Base-by-base conservation (phyloP, 495 filamentous ascomycete genomes). In the Neurospora sp. region DNA sequence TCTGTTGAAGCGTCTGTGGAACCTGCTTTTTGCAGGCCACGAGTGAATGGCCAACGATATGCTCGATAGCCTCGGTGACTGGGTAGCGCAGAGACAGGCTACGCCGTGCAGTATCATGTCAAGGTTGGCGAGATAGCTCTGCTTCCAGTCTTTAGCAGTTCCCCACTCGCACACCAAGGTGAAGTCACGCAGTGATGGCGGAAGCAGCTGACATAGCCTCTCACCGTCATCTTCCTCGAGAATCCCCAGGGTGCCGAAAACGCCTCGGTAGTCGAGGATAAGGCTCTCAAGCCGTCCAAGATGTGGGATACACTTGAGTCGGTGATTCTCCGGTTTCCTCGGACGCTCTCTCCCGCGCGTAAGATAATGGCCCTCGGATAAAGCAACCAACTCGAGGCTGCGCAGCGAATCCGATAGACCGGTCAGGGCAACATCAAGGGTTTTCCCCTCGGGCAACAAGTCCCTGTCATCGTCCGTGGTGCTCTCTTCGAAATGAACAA, bases 21-120 rank as follows among this genome's bases (percentile, higher is more conserved):
- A 81, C 61, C 75, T 68, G 48, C 79, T 71, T 38, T 78, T 75
- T 8, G 78, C 80, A 20, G 80, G 80, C 80, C 80, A 81, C n/a
- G 80, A 79, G 69, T 81, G 80, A 3, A 81, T 81, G 1, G 77
- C 78, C 45, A 81, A 71, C 10, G 77, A 78, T 40, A 81, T 75
- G 61, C 71, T 78, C 27, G 71, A 69, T 1, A 81, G 70, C n/a
- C 41, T 59, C 16, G 77, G 77, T 6, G 73, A 69, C 48, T 44
- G 40, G 40, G 71, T 74, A 3, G 69, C 69, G 44, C 80, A 81
- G 9, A 81, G 70, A 35, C 76, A 78, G 38, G 75, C 69, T 18
- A 80, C 78, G 14, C 78, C 80, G 39, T 81, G 76, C 18, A 81
- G 74, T 12, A 80, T 75, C 76, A 81, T 79, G 73, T 80, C 79